phyloP scores from a whole-genome alignment of 2,329 filamentous ascomycete species.

The Aspergillus melleus region DNA sequence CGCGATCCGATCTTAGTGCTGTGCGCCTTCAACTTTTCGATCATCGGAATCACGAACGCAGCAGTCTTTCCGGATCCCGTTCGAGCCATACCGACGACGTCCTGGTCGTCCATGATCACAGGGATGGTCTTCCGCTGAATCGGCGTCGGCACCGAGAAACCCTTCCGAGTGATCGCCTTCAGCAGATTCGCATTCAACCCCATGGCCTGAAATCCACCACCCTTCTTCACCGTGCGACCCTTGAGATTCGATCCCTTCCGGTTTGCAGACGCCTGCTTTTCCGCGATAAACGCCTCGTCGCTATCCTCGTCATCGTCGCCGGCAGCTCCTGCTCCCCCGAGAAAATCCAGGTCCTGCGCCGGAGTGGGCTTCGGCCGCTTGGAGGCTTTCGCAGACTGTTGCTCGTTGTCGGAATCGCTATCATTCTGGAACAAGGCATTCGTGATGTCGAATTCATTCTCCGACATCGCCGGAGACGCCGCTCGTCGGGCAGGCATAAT shows the following conservation, averaged over 20 bases:
- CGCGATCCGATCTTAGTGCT: slow-evolving; percentile 82
- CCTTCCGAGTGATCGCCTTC: slow-evolving; percentile 89
- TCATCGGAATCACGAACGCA: slow-evolving; percentile 97
- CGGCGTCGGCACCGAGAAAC: slow-evolving; percentile 92
- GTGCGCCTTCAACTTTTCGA: slow-evolving; percentile 86
- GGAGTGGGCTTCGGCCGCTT: slow-evolving; percentile 49
- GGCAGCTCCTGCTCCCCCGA: slow-evolving; percentile 50
- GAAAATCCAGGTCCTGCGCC: slow-evolving; percentile 49
- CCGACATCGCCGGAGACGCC: slow-evolving; percentile 79
- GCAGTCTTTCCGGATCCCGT: slow-evolving; percentile 99
- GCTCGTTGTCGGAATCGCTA: slow-evolving; percentile 47
- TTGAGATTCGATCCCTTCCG: slow-evolving; percentile 80
- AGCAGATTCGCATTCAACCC: slow-evolving; percentile 78
- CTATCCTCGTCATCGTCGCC: slow-evolving; percentile 56
- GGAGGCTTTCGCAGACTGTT: slow-evolving; percentile 36
- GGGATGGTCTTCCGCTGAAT: slow-evolving; percentile 98
- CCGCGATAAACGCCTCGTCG: slow-evolving; percentile 89
- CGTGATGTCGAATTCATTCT: slow-evolving; percentile 89
- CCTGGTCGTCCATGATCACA: slow-evolving; percentile 80
- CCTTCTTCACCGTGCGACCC: slow-evolving; percentile 86
- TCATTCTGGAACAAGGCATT: slow-evolving; percentile 69
- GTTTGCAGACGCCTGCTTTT: slow-evolving; percentile 82
- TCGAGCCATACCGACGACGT: slow-evolving; percentile 98
- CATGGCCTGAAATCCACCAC: slow-evolving; percentile 96
- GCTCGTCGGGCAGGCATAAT: slow-evolving; percentile 72